Conservation (phyloP, 768 basidiomycete genomes). For the Hemileccinum impolitum region DNA sequence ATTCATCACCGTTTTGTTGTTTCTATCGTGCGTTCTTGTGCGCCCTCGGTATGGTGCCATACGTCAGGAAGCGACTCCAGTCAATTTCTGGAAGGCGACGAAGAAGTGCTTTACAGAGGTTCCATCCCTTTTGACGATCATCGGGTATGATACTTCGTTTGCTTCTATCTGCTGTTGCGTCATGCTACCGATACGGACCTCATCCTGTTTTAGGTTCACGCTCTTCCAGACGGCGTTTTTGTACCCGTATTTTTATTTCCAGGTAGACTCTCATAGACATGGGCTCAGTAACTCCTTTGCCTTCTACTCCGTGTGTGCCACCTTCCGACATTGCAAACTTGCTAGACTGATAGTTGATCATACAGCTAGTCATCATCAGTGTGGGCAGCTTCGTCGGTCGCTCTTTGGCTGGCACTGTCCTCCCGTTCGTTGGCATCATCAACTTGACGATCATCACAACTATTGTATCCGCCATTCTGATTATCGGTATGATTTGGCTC, state of each 20-base stretch:
- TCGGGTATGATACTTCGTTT: constrained; percentile 13
- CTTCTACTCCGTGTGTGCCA: constrained; percentile 47
- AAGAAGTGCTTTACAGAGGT: constrained; percentile 23
- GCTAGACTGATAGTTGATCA: too few relatives aligned
- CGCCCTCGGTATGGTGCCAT: constrained; percentile 27
- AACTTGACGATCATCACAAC: constrained; percentile 40
- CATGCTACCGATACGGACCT: not conserved
- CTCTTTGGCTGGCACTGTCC: too few relatives aligned
- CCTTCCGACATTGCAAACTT: not conserved
- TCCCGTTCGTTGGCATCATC: constrained; percentile 40
- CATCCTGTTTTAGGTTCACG: constrained; percentile 12
- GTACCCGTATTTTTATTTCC: constrained; percentile 58
- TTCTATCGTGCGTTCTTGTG: constrained; percentile 39
- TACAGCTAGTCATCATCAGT: too few relatives aligned
- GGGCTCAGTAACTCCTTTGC: constrained; percentile 44
- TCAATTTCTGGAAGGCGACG: constrained; percentile 15
- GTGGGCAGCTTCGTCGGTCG: too few relatives aligned
- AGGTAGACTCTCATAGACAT: too few relatives aligned
- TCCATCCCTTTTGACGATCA: constrained; percentile 24
- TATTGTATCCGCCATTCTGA: constrained; percentile 22
- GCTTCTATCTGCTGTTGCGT: not conserved
- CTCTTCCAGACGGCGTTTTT: constrained; percentile 39
- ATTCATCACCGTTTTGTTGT: constrained; percentile 36
- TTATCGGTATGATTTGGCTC: constrained; percentile 40
- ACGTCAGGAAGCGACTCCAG: not conserved